These are phyloP conservation scores for Geotrichum citri-aurantii DNA, from an alignment of 1,139 yeast species.

Conservation along the genomic window DNA sequence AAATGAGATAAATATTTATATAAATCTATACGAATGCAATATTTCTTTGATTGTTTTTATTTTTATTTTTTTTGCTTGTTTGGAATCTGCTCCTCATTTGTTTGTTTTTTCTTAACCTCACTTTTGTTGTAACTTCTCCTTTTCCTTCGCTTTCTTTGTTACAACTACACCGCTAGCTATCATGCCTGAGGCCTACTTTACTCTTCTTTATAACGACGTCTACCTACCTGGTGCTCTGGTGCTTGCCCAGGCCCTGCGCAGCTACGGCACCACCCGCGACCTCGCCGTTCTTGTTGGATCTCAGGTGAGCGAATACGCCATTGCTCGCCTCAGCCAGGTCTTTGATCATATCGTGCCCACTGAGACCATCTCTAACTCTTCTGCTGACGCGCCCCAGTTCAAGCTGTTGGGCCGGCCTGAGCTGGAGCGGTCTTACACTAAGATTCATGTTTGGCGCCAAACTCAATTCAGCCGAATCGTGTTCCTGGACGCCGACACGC, in stretches of 20 bases:
- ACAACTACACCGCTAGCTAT: not conserved
- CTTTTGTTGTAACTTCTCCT: not conserved
- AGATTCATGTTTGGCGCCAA: constrained; percentile 66
- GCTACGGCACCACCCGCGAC: constrained; percentile 21
- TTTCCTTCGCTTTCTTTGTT: not conserved
- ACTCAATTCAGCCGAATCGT: constrained; percentile 55
- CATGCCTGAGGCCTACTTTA: constrained; percentile 48
- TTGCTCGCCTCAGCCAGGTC: constrained; percentile 26
- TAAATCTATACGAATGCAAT: too few relatives aligned
- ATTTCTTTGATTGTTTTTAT: not conserved
- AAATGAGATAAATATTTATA: too few relatives aligned
- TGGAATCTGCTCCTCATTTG: not conserved
- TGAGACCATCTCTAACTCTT: constrained; percentile 29
- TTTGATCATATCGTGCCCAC: constrained; percentile 36
- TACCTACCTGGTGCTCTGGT: constrained; percentile 77
- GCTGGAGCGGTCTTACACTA: constrained; percentile 62
- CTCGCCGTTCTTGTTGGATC: constrained; percentile 36
- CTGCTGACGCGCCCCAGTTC: constrained; percentile 35
- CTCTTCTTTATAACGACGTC: constrained; percentile 57
- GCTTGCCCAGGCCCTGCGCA: constrained; percentile 44
- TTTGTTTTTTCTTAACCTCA: not conserved
- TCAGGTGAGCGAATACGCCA: constrained; percentile 26
- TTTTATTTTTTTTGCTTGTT: not conserved
- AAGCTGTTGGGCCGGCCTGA: constrained; percentile 64
- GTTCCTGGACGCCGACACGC: constrained; percentile 78